Conservation (phyloP, 176 grass and related monocot species). For the Aegilops speltoides region DNA sequence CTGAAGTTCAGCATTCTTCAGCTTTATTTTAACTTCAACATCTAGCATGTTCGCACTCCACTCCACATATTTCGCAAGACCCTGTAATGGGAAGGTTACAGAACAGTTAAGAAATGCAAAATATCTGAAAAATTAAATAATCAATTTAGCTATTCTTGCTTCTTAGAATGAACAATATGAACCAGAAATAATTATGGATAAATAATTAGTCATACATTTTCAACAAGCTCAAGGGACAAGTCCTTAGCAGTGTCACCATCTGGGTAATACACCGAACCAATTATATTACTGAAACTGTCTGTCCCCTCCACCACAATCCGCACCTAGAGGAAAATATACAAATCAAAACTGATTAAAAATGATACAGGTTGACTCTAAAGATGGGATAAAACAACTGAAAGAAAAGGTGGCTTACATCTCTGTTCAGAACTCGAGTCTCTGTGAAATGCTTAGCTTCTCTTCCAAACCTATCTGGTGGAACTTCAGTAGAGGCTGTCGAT, state of each 20-base stretch:
- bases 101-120: constrained; percentile 5
- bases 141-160: neutral
- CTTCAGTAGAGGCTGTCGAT: constrained; percentile 56
- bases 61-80: constrained; percentile 95
- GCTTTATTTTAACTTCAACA: constrained; percentile 78
- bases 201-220: constrained; percentile 68
- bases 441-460: constrained; percentile 95
- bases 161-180: neutral
- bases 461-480: constrained; percentile 85
- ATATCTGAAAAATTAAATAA: constrained; percentile 11
- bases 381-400: constrained; percentile 10
- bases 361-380: constrained; percentile 7
- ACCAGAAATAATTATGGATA: neutral
- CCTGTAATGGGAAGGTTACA: constrained; percentile 46
- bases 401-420: constrained; percentile 65
- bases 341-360: constrained; percentile 23
- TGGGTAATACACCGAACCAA: constrained; percentile 95
- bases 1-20: constrained; percentile 89
- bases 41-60: constrained; percentile 99
- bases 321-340: constrained; percentile 49
- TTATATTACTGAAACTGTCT: constrained; percentile 87
- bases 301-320: constrained; percentile 95
- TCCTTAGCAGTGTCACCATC: constrained; percentile 90
- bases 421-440: constrained; percentile 81
- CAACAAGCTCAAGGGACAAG: constrained; percentile 81